These are phyloP conservation scores for Acidiella bohemica DNA, from an alignment of 495 filamentous ascomycete species.

Conservation along the genomic window DNA sequence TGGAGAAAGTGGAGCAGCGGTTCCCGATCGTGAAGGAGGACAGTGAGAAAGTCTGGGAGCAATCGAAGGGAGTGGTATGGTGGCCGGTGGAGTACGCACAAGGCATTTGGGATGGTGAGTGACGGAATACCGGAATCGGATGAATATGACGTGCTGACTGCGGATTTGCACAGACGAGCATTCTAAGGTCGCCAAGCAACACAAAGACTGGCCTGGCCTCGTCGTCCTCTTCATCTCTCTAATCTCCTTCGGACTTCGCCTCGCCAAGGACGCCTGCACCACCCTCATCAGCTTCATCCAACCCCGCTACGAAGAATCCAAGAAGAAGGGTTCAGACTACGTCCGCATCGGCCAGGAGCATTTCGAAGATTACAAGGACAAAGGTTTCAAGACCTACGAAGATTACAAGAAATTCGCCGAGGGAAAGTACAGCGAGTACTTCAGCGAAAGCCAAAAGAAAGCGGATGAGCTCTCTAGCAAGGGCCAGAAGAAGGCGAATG, in stretches of 20 bases:
- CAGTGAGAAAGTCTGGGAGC: conserved; percentile 57
- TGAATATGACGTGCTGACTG: background rate
- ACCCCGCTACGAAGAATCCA: conserved; percentile 18
- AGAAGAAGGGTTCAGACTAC: conserved; percentile 32
- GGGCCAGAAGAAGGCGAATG: conserved; percentile 3
- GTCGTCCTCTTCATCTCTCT: conserved; percentile 59
- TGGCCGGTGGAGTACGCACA: conserved; percentile 63
- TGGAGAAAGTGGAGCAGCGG: conserved; percentile 58
- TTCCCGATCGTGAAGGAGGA: conserved; percentile 87
- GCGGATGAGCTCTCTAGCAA: conserved; percentile 1
- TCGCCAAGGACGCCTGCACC: conserved; percentile 52
- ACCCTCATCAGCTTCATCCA: conserved; percentile 44
- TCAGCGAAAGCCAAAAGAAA: conserved; percentile 45
- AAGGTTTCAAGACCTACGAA: too few species aligned
- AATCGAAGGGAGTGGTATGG: conserved; percentile 47
- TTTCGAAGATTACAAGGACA: conserved; percentile 10
- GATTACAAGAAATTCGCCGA: too few species aligned
- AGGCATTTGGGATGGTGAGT: conserved; percentile 41
- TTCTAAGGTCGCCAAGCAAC: conserved; percentile 54
- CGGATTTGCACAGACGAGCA: conserved; percentile 43
- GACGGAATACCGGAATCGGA: background rate
- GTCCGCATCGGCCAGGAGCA: conserved; percentile 46
- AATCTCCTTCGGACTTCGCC: conserved; percentile 56
- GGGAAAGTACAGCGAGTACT: conserved; percentile 34
- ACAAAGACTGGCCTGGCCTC: conserved; percentile 35